These are phyloP conservation scores for Bruguiera sexangula DNA, from an alignment of 345 rosid species.

Conservation along the genomic window DNA sequence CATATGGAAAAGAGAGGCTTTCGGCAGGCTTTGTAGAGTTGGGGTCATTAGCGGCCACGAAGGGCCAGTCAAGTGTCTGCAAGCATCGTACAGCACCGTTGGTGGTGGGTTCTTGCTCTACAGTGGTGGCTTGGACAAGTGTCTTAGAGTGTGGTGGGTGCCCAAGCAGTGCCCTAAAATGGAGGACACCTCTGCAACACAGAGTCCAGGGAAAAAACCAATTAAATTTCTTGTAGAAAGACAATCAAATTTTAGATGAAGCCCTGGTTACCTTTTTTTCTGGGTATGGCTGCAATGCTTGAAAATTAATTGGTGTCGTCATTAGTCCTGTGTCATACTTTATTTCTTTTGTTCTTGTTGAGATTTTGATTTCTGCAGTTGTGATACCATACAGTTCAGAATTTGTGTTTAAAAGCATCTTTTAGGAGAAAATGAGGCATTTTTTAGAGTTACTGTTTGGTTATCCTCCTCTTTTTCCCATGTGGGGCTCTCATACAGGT, in stretches of 20 bases:
- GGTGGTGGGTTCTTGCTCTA: conserved; percentile 33
- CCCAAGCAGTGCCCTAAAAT: conserved; percentile 33
- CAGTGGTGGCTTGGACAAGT: conserved; percentile 32
- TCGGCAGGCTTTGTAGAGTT: conserved; percentile 19
- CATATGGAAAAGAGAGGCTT: conserved; percentile 30
- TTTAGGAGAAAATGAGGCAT: background rate
- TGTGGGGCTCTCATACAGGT: background rate
- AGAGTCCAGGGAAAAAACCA: conserved; percentile 11
- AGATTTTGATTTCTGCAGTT: conserved; percentile 1
- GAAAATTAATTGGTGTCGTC: conserved; percentile 2
- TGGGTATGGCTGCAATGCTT: conserved; percentile 38
- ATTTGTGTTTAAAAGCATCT: too few relatives aligned
- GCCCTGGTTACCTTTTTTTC: conserved; percentile 26
- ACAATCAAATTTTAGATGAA: conserved; percentile 12
- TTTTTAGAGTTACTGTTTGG: background rate
- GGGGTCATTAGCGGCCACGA: conserved; percentile 24
- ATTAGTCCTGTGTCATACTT: conserved; percentile 10
- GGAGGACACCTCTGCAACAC: conserved; percentile 1
- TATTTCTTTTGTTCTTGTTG: background rate
- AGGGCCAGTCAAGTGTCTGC: conserved; percentile 35
- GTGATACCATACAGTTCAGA: too few relatives aligned
- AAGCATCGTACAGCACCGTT: conserved; percentile 21
- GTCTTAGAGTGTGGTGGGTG: conserved; percentile 36
- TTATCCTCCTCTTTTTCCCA: background rate
- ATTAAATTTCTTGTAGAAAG: conserved; percentile 10